phyloP scores from a whole-genome alignment of 495 filamentous ascomycete genomes.

The Terfezia claveryi region DNA sequence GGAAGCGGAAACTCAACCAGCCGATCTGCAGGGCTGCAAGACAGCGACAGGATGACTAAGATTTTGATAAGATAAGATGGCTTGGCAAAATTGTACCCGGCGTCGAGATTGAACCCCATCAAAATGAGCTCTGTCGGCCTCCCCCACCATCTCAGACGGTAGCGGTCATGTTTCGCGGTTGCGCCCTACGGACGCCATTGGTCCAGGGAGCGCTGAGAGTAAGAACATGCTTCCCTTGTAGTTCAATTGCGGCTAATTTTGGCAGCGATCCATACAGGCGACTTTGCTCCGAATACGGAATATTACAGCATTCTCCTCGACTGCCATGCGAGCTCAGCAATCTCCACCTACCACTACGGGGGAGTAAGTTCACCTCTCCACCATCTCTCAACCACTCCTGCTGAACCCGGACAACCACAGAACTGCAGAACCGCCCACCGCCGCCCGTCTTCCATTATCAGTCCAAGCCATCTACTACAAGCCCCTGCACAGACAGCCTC shows the following conservation, averaged over 20 bases:
- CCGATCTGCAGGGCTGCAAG: too few relatives aligned
- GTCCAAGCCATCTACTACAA: conserved; percentile 68
- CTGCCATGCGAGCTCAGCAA: not conserved
- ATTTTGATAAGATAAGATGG: too few relatives aligned
- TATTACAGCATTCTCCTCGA: not conserved
- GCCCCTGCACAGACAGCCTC: conserved; percentile 51
- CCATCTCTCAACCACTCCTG: not conserved
- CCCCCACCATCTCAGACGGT: not conserved
- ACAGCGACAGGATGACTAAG: too few relatives aligned
- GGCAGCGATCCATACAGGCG: not conserved
- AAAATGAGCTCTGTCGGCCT: too few relatives aligned
- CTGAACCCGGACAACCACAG: not conserved
- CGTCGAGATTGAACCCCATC: too few relatives aligned
- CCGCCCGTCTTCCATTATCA: conserved; percentile 12
- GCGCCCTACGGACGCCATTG: not conserved
- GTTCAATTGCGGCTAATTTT: too few relatives aligned
- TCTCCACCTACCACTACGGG: not conserved
- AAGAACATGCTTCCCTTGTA: not conserved
- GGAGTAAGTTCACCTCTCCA: not conserved
- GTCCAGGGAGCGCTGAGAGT: not conserved
- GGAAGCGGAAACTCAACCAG: too few relatives aligned
- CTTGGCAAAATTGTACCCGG: too few relatives aligned
- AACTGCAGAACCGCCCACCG: not conserved
- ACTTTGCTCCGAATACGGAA: not conserved
- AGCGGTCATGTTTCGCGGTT: not conserved